These are phyloP conservation scores for Penicillium freii DNA, from an alignment of 2,329 filamentous ascomycete species.

Conservation along the genomic window DNA sequence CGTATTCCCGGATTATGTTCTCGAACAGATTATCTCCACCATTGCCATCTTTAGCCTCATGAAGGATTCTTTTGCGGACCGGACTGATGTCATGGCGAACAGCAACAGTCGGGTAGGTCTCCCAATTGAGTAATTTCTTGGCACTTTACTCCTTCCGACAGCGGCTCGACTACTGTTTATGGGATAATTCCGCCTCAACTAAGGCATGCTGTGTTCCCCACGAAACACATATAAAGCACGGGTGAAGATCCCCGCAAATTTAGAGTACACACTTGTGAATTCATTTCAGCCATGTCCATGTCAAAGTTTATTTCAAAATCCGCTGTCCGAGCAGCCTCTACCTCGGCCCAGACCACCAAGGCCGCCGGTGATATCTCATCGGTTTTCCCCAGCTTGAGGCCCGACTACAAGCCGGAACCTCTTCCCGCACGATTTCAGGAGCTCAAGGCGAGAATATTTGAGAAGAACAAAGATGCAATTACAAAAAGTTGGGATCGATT, in stretches of 20 bases:
- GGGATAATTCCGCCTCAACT: not conserved
- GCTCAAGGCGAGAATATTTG: conserved; percentile 40
- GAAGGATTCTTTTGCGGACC: not conserved
- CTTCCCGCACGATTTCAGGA: conserved; percentile 44
- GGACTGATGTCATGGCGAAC: conserved; percentile 1
- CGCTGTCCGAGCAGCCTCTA: conserved; percentile 31
- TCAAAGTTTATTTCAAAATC: conserved; percentile 31
- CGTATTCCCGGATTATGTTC: not conserved
- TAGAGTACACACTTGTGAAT: not conserved
- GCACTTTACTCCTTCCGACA: not conserved
- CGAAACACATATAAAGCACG: conserved; percentile 2
- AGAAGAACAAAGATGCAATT: conserved; percentile 41
- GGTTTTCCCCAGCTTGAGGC: conserved; percentile 48
- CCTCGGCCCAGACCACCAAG: conserved; percentile 40
- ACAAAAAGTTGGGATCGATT: conserved; percentile 45
- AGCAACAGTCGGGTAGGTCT: conserved; percentile 2
- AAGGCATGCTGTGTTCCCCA: conserved; percentile 1
- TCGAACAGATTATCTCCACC: not conserved
- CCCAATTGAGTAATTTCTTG: not conserved
- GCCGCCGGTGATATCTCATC: conserved; percentile 49
- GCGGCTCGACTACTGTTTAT: conserved; percentile 2
- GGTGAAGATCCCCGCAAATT: not conserved
- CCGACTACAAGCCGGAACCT: conserved; percentile 43
- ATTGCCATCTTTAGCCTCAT: not conserved
- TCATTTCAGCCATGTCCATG: conserved; percentile 25